phyloP scores from a whole-genome alignment of 192 early-diverging fungal species.

The Spizellomyces punctatus region DNA sequence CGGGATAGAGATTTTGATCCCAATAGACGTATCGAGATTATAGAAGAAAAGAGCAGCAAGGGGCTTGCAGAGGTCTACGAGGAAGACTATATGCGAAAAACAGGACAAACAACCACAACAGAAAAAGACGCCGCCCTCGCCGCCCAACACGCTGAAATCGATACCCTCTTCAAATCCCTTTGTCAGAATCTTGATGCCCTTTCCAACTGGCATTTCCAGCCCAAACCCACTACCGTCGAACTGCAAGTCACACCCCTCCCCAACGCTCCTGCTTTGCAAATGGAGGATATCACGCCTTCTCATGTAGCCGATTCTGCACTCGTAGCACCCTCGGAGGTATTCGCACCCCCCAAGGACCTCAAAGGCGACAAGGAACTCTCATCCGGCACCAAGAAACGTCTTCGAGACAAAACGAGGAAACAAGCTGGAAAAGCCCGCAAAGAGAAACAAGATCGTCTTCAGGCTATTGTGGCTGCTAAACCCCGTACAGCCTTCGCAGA shows the following conservation, averaged over 20 bases:
- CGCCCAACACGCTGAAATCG: constrained; percentile 82
- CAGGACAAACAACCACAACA: constrained; percentile 44
- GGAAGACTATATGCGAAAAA: constrained; percentile 78
- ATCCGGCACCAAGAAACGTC: constrained; percentile 72
- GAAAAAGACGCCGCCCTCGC: constrained; percentile 77
- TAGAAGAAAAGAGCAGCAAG: constrained; percentile 84
- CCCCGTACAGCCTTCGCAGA: constrained; percentile 32
- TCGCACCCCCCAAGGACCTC: constrained; percentile 68
- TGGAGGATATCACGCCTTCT: constrained; percentile 95
- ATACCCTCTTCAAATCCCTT: constrained; percentile 73
- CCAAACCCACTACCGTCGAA: constrained; percentile 69
- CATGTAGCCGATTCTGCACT: constrained; percentile 79
- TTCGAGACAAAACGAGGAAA: constrained; percentile 69
- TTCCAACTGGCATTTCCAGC: constrained; percentile 92
- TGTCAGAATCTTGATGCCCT: constrained; percentile 88
- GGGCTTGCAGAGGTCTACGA: constrained; percentile 92
- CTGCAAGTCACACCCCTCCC: constrained; percentile 73
- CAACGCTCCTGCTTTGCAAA: constrained; percentile 80
- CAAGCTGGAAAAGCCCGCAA: constrained; percentile 63
- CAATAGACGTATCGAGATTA: constrained; percentile 73
- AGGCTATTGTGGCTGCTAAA: constrained; percentile 45
- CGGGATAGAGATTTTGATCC: constrained; percentile 70
- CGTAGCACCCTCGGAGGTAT: constrained; percentile 89
- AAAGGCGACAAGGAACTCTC: constrained; percentile 81
- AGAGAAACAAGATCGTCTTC: constrained; percentile 41